Evolutionary conservation across 208 protist species (phyloP), one percentile per base, ranked within the genome.

Genomic region (Trypanosoma platydactyli): DNA sequence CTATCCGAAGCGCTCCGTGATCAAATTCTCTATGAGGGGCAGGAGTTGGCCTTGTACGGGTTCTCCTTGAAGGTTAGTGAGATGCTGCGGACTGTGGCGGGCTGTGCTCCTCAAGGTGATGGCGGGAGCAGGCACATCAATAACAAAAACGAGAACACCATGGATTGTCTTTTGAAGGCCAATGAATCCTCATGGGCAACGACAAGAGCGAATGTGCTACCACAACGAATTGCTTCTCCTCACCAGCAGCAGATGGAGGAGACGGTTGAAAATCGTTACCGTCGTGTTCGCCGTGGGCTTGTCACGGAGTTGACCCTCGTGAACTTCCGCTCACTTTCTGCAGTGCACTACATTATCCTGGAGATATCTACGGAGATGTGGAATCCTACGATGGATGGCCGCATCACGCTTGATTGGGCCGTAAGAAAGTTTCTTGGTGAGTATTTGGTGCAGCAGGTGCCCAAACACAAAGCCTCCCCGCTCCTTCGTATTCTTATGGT

Each of bases 311-410:
- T 58, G 12, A 95, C 89, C 0, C 61, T 70, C 30, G 74, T 93
- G 35, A 95, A 92, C 73, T 95, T 93, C 48, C 73, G 76, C 42
- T 93, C 89, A 0, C 78, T 88, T 48, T 95, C 89, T 0, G 79
- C 86, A 7, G 71, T 91, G 20, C 75, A 93, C 76, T 89, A 86
- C 77, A 52, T 95, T 35, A 64, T 93, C 18, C 42, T 95, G 5
- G 86, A 95, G 75, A 77, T 95, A 18, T 68, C 84, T 40, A 50
- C 72, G 6, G 84, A 95, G 62, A 95, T 95, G 89, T 95, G 89
- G 87, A 73, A 83, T 63, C 79, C 81, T 16, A 89, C 86, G 13
- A 63, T 91, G 22, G 89, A 95, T 60, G 89, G 89, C 40, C 76
- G 84, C 54, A 84, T 91, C 24, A 65, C 68, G 9, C 62, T 92